A percentile compares a stretch with the other conserved stretches of the same genome.
Conservation (phyloP, 306 rosid species). For the Ceratonia siliqua region DNA sequence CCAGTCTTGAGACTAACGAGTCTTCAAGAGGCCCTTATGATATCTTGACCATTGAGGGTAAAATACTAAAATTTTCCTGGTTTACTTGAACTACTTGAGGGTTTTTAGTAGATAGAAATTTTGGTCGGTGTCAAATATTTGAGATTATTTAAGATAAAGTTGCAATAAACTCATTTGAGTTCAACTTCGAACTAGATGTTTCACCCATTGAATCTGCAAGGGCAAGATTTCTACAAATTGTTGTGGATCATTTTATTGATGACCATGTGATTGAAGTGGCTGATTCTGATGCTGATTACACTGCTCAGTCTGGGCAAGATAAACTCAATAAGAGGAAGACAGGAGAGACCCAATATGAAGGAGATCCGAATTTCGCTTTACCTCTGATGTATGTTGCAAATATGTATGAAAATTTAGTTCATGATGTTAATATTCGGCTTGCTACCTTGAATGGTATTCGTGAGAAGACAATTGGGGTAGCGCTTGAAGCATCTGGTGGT, state of each 20-base stretch:
- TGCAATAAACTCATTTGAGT: constrained; percentile 28
- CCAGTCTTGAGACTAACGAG: constrained; percentile 68
- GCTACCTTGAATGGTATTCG: constrained; percentile 81
- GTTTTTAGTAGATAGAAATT: not conserved
- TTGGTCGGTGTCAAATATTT: not conserved
- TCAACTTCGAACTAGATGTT: constrained; percentile 59
- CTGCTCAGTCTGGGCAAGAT: constrained; percentile 64
- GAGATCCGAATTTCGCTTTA: constrained; percentile 68
- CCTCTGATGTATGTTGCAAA: constrained; percentile 99
- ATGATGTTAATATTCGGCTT: constrained; percentile 80
- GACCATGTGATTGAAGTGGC: constrained; percentile 58
- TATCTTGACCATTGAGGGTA: constrained; percentile 68
- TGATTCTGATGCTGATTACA: constrained; percentile 66
- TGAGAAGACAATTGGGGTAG: constrained; percentile 91
- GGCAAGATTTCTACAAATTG: constrained; percentile 78
- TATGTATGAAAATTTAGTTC: constrained; percentile 79
- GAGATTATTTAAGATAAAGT: constrained; percentile 8
- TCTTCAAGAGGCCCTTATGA: constrained; percentile 62
- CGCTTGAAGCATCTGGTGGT: constrained; percentile 99
- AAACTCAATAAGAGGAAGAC: constrained; percentile 77
- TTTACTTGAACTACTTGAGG: not conserved
- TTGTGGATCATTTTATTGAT: constrained; percentile 78
- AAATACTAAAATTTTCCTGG: not conserved
- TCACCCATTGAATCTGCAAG: constrained; percentile 82
- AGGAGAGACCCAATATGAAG: constrained; percentile 76